phyloP scores from a whole-genome alignment of 176 grass and related monocot species.

The Pontederia crassipes region DNA sequence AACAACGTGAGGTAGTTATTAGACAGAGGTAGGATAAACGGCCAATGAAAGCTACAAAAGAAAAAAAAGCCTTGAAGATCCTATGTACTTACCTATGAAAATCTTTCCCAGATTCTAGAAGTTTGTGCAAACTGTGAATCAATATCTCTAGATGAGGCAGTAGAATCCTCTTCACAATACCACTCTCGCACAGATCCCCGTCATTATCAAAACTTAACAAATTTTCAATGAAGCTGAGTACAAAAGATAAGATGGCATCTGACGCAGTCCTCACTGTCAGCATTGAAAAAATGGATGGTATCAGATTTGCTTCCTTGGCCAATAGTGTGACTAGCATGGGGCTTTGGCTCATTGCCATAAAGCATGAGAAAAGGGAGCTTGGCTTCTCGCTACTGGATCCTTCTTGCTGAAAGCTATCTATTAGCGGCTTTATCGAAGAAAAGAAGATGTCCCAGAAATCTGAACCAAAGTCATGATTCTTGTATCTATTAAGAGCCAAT shows the following conservation, averaged over 20 bases:
- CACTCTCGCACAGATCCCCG: conserved; percentile 45
- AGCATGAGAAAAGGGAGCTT: conserved; percentile 83
- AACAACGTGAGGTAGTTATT: not conserved
- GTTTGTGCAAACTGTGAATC: conserved; percentile 63
- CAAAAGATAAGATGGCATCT: conserved; percentile 58
- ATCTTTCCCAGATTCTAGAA: conserved; percentile 64
- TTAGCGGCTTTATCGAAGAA: conserved; percentile 52
- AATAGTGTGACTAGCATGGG: conserved; percentile 53
- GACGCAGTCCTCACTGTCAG: conserved; percentile 77
- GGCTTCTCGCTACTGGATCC: conserved; percentile 80
- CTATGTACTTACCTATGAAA: conserved; percentile 42
- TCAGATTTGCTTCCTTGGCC: conserved; percentile 52
- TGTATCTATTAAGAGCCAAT: conserved; percentile 58
- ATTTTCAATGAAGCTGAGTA: conserved; percentile 82
- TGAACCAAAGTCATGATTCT: conserved; percentile 54
- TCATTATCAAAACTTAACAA: conserved; percentile 68
- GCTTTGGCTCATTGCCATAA: conserved; percentile 79
- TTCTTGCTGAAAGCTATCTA: conserved; percentile 75
- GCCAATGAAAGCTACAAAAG: not conserved
- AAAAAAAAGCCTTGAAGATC: not conserved
- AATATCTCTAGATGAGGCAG: conserved; percentile 69
- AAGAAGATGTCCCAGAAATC: conserved; percentile 87
- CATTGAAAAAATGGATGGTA: conserved; percentile 73
- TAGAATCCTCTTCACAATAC: conserved; percentile 51
- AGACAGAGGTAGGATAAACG: not conserved